A percentile compares a stretch with the other conserved stretches of the same genome.
phyloP scores from a whole-genome alignment of 495 filamentous ascomycete species.

The Hapsidospora chrysogenum region DNA sequence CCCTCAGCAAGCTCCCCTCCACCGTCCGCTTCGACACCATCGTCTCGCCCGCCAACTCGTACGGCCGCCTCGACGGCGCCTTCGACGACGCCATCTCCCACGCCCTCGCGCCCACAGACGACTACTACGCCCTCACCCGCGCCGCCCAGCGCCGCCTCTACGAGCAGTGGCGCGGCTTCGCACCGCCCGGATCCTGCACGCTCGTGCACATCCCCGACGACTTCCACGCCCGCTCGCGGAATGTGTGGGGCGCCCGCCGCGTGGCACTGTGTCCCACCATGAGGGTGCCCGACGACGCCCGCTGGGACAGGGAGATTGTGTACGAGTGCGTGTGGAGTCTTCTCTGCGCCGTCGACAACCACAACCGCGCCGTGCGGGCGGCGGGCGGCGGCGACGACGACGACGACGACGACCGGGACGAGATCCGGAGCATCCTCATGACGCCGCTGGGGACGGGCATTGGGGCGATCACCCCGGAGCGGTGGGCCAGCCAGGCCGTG shows the following conservation, averaged over 20 bases:
- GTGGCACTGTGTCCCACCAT: slow-evolving; percentile 36
- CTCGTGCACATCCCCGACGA: slow-evolving; percentile 21
- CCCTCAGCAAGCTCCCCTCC: slow-evolving; percentile 14
- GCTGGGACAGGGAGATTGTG: slow-evolving; percentile 36
- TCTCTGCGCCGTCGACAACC: slow-evolving; percentile 25
- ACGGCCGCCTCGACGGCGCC: slow-evolving; percentile 31
- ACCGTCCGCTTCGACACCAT: slow-evolving; percentile 23
- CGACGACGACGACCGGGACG: slow-evolving; percentile 3
- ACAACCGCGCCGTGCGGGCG: slow-evolving; percentile 14
- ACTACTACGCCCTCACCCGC: slow-evolving; percentile 28
- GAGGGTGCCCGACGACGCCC: slow-evolving; percentile 19
- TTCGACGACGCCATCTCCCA: slow-evolving; percentile 37
- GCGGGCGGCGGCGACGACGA: too few species aligned
- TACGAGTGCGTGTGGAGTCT: slow-evolving; percentile 37
- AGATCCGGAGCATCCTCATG: slow-evolving; percentile 27
- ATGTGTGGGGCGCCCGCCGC: slow-evolving; percentile 19
- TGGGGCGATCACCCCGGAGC: slow-evolving; percentile 23
- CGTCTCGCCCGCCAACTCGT: slow-evolving; percentile 37
- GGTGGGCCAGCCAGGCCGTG: slow-evolving; percentile 32
- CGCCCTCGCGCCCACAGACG: slow-evolving; percentile 23
- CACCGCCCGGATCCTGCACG: slow-evolving; percentile 30
- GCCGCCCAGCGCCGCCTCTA: slow-evolving; percentile 24
- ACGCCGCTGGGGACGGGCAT: slow-evolving; percentile 30
- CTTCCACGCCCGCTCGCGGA: not conserved
- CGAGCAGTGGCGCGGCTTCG: slow-evolving; percentile 27